Base-by-base conservation (phyloP, 1,284 basidiomycete genomes). In the Ceratobasidium sp. region DNA sequence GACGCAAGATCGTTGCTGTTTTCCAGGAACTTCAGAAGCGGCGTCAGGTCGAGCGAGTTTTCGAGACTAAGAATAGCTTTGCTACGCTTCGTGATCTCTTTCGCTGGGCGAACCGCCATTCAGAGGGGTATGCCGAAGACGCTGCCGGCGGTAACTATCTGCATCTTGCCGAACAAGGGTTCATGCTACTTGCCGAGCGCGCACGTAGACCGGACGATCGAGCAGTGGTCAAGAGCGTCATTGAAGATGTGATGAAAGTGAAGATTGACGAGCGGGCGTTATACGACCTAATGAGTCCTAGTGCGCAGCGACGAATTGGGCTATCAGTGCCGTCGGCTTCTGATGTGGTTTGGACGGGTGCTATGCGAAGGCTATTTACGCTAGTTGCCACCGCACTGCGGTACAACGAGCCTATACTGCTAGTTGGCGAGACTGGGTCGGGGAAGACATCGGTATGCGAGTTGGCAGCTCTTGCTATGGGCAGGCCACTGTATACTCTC, bases 401-500 rank as follows among this genome's bases (percentile, higher is more conserved):
- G 44, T 95, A 94, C 83, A 93, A 98, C 80, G 98, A 99, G 81
- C 98, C 98, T 0, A 93, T 99, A 24, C 87, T 99, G 3, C 88
- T 99, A n/a, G 97, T 99, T 17, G 98, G 98, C 0, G 97, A 99
- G 83, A 99, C 98, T 0, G 98, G 98, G 31, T 94, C 94, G 2
- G 98, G 98, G 8, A 99, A 99, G 84, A 99, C 98, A 0, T 97
- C 96, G 0, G 93, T 99, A 27, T 99, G 97, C 80, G 96, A 99
- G 81, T 85, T 97, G 7, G 92, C 94, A 76, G 93, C 97, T 0
- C 86, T 90, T 60, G 90, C 90, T 2, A 85, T 90, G 31, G 84
- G 84, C 41, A 90, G 90, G 78, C 84, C 83, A 50, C 85, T 99
- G 19, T 86, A 93, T 78, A 88, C 90, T 7, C 89, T 99, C 79